A percentile compares a stretch with the other conserved stretches of the same genome.
Conservation (phyloP, 225 moss, liverwort and hornwort genomes). For the Asterella californica region DNA sequence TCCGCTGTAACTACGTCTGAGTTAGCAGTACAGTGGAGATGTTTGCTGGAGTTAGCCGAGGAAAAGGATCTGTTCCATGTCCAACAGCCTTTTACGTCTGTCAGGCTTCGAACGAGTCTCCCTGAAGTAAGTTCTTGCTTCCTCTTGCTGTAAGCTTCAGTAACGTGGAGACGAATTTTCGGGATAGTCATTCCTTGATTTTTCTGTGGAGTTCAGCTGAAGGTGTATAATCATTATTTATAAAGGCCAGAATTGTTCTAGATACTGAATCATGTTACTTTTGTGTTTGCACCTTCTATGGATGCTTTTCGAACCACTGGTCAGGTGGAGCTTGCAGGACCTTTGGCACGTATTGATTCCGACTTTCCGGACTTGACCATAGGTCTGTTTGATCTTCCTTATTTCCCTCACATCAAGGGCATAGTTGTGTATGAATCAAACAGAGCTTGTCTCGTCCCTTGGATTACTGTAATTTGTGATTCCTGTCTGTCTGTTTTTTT, state of each 20-base stretch:
- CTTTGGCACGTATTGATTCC: conserved; percentile 30
- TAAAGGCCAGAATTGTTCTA: background rate
- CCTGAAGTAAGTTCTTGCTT: conserved; percentile 19
- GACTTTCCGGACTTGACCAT: conserved; percentile 38
- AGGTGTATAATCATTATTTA: background rate
- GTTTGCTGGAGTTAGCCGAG: conserved; percentile 28
- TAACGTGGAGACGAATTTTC: background rate
- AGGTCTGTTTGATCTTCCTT: conserved; percentile 6
- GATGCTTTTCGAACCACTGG: background rate
- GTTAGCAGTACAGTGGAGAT: conserved; percentile 34
- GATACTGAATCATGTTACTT: background rate
- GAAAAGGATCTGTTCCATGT: conserved; percentile 27
- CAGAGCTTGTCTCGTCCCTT: background rate
- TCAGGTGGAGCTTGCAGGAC: conserved; percentile 38
- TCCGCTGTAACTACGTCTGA: conserved; percentile 28
- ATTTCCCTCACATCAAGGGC: background rate
- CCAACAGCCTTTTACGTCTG: conserved; percentile 28
- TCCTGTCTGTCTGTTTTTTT: background rate
- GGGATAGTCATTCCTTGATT: too few species aligned
- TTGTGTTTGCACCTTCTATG: background rate
- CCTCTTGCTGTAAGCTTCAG: background rate
- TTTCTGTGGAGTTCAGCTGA: background rate
- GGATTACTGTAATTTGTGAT: background rate
- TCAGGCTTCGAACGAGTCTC: conserved; percentile 29
- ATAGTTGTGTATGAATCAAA: background rate